A percentile compares a stretch with the other conserved stretches of the same genome.
phyloP scores from a whole-genome alignment of 2,329 filamentous ascomycete species.

The Rugonectria rugulosa region DNA sequence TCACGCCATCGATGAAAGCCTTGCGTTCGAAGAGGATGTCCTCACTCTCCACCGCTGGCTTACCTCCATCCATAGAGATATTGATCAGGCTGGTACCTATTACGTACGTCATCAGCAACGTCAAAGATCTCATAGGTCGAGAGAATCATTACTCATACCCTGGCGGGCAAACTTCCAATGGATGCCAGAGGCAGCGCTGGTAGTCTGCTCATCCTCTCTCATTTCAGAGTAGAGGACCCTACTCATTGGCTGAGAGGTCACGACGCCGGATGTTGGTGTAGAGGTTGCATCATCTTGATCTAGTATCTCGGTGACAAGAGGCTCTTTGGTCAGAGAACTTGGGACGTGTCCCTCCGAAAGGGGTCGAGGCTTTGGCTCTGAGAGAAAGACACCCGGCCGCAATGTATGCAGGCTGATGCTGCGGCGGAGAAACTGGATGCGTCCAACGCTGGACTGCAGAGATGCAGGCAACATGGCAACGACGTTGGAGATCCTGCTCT shows the following conservation, averaged over 20 bases:
- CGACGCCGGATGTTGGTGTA: conserved; percentile 14
- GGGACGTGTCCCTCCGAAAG: conserved; percentile 32
- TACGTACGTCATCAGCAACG: neutral
- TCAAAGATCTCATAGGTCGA: neutral
- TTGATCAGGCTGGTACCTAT: conserved; percentile 39
- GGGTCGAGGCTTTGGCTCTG: conserved; percentile 26
- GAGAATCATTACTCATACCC: conserved; percentile 31
- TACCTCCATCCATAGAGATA: conserved; percentile 39
- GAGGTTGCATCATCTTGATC: conserved; percentile 13
- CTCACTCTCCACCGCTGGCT: conserved; percentile 34
- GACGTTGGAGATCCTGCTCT: conserved; percentile 54
- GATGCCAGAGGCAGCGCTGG: conserved; percentile 41
- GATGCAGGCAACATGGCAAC: conserved; percentile 62
- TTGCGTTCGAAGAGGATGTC: conserved; percentile 56
- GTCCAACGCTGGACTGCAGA: conserved; percentile 59
- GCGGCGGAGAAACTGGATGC: conserved; percentile 57
- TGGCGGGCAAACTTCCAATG: conserved; percentile 46
- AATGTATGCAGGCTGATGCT: conserved; percentile 46
- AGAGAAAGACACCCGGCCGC: conserved; percentile 22
- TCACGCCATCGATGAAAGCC: conserved; percentile 69
- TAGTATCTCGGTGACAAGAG: conserved; percentile 22
- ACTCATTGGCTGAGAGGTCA: conserved; percentile 30
- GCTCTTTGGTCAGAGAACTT: conserved; percentile 16
- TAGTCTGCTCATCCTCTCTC: conserved; percentile 27
- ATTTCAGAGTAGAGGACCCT: conserved; percentile 37